Evolutionary conservation across 768 basidiomycete genomes (phyloP).

Genomic region (Rubroboletus satanas): DNA sequence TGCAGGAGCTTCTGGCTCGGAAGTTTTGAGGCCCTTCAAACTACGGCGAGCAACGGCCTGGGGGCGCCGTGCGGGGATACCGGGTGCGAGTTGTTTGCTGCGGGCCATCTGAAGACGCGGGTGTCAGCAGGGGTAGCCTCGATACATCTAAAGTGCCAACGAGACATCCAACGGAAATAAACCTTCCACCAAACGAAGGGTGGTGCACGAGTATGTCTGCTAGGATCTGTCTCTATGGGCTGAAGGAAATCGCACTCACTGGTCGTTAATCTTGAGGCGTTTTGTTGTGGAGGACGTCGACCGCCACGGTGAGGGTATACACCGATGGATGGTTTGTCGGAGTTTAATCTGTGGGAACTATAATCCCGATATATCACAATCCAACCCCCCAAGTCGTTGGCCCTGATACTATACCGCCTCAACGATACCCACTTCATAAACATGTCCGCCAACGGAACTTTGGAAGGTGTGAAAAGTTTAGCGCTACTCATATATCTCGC

Average conservation of each 20-base stretch:
- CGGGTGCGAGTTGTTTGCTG: constrained; percentile 78
- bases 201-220: not conserved
- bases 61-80: constrained; percentile 79
- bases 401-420: constrained; percentile 1
- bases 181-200: constrained; percentile 1
- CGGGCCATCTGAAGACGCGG: constrained; percentile 67
- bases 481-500: not conserved
- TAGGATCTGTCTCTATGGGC: not conserved
- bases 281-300: constrained; percentile 31
- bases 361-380: constrained; percentile 15
- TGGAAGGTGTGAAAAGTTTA: constrained; percentile 23
- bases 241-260: constrained; percentile 35
- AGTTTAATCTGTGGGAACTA: constrained; percentile 26
- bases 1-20: constrained; percentile 57
- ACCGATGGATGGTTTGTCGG: constrained; percentile 15
- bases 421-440: constrained; percentile 23
- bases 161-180: constrained; percentile 34
- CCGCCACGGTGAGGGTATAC: constrained; percentile 16
- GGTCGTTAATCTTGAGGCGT: constrained; percentile 43
- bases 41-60: constrained; percentile 77
- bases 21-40: constrained; percentile 81
- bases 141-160: constrained; percentile 33
- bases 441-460: constrained; percentile 20
- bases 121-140: constrained; percentile 16
- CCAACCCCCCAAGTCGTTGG: not conserved